A percentile compares a stretch with the other conserved stretches of the same genome.
These are phyloP conservation scores for Yarrowia sp. DNA, from an alignment of 805 yeast species.

Conservation along the genomic window DNA sequence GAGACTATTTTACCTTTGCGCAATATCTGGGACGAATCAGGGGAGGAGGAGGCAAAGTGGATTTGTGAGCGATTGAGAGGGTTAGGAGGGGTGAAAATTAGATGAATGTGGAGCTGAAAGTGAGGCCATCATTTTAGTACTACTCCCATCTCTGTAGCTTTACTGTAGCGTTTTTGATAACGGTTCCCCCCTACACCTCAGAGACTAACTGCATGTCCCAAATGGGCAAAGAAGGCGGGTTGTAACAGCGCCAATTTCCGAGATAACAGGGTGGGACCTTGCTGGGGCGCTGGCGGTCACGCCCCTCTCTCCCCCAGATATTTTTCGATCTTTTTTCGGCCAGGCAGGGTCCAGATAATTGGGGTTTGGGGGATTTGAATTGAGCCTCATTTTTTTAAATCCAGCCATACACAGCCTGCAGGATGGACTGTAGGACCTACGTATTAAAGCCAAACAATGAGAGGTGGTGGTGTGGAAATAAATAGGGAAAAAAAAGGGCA, in stretches of 20 bases:
- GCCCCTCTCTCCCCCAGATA: too few species aligned
- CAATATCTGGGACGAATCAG: slow-evolving; percentile 32
- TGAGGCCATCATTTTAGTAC: too few species aligned
- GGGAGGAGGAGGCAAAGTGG: too few species aligned
- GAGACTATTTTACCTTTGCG: slow-evolving; percentile 17
- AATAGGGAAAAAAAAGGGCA: not conserved
- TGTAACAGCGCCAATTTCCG: not conserved
- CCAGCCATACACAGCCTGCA: slow-evolving; percentile 25
- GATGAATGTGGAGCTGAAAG: too few species aligned
- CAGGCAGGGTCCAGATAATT: not conserved
- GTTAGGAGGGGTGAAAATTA: too few species aligned
- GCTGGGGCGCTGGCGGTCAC: not conserved
- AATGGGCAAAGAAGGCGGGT: slow-evolving; percentile 2
- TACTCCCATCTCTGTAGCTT: too few species aligned
- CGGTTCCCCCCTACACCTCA: too few species aligned
- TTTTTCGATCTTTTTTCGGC: not conserved
- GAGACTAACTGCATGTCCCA: slow-evolving; percentile 14
- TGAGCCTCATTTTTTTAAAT: not conserved
- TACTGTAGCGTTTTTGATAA: too few species aligned
- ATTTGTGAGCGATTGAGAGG: not conserved
- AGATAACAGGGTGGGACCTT: not conserved
- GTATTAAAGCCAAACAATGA: slow-evolving; percentile 1
- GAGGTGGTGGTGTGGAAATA: not conserved
- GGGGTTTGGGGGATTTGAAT: not conserved
- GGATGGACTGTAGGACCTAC: not conserved